A percentile compares a stretch with the other conserved stretches of the same genome.
Evolutionary conservation across 2,329 filamentous ascomycete species (phyloP).

Genomic region (Apiospora pterosperma): DNA sequence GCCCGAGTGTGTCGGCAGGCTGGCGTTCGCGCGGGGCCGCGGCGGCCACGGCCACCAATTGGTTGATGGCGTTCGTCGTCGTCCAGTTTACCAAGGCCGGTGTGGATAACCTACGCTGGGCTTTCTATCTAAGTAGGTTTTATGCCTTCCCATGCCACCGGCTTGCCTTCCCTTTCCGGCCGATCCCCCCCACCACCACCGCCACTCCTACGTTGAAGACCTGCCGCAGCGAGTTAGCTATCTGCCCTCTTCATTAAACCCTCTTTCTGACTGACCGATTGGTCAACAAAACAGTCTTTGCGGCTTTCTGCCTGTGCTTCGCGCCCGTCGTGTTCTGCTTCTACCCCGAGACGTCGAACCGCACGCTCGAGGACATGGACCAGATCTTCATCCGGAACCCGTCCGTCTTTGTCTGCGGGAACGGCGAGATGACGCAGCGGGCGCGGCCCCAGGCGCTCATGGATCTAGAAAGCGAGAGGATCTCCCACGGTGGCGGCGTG

Average conservation of each 20-base stretch:
- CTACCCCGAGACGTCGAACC: conserved; percentile 41
- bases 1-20: conserved; percentile 8
- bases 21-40: conserved; percentile 39
- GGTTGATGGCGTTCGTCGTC: conserved; percentile 39
- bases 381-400: conserved; percentile 20
- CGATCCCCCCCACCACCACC: too few relatives aligned
- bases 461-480: conserved; percentile 15
- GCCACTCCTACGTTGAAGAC: too few relatives aligned
- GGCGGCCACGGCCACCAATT: conserved; percentile 42
- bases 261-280: not conserved
- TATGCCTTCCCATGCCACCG: not conserved
- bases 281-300: conserved; percentile 19
- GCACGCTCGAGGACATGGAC: conserved; percentile 49
- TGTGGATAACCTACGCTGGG: conserved; percentile 36
- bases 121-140: conserved; percentile 37
- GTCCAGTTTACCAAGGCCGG: conserved; percentile 42
- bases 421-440: conserved; percentile 16
- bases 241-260: too few relatives aligned
- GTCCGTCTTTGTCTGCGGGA: conserved; percentile 17
- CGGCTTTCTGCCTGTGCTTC: conserved; percentile 19
- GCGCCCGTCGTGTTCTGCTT: conserved; percentile 40
- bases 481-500: not conserved
- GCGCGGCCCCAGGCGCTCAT: conserved; percentile 15
- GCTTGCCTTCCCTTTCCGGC: not conserved
- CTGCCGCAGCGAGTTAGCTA: too few relatives aligned